Evolutionary conservation across 352 stramenopile species (phyloP).

Genomic region (Globisporangium acanthophoron): DNA sequence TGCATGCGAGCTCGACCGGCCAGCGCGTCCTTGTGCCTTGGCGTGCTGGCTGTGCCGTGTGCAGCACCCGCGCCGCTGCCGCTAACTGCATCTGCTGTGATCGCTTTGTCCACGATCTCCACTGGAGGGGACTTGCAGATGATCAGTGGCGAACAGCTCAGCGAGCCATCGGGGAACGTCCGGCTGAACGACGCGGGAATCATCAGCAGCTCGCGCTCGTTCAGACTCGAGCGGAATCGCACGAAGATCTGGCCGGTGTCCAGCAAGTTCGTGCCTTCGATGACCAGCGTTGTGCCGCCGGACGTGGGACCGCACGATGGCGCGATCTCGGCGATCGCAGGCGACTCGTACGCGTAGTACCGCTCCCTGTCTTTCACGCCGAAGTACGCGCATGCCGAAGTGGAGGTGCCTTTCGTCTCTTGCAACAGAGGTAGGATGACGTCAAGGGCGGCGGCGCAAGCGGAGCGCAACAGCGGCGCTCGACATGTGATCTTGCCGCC

Average conservation of each 20-base stretch:
- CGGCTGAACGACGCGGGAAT: conserved; percentile 51
- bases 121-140: conserved; percentile 51
- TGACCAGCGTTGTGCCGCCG: conserved; percentile 49
- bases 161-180: conserved; percentile 46
- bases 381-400: conserved; percentile 21
- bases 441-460: conserved; percentile 36
- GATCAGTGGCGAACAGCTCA: conserved; percentile 45
- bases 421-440: conserved; percentile 29
- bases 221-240: conserved; percentile 52
- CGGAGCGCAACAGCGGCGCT: conserved; percentile 43
- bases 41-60: conserved; percentile 4
- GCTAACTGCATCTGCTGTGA: conserved; percentile 7
- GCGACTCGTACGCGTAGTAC: conserved; percentile 71
- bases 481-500: conserved; percentile 41
- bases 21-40: conserved; percentile 21
- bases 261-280: conserved; percentile 54
- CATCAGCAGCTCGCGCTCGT: conserved; percentile 59
- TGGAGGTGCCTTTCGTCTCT: conserved; percentile 13
- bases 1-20: conserved; percentile 37
- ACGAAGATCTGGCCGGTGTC: conserved; percentile 76
- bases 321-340: conserved; percentile 47
- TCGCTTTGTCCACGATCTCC: conserved; percentile 44
- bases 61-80: background rate
- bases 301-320: conserved; percentile 54
- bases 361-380: conserved; percentile 40